Conservation (phyloP, 2,329 filamentous ascomycete species). For the Thelonectria olida region DNA sequence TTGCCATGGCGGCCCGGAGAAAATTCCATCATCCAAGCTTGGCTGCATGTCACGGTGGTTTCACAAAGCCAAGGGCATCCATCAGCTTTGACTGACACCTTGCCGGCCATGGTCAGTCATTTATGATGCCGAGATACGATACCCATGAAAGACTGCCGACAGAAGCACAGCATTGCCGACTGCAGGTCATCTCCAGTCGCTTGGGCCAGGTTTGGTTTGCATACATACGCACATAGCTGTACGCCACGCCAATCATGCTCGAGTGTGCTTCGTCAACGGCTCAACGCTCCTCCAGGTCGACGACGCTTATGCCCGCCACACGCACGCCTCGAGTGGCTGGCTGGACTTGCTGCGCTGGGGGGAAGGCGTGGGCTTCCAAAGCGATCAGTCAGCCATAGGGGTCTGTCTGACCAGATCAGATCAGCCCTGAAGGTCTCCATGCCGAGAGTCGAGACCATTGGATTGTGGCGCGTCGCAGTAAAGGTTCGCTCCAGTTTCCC, state of each 20-base stretch:
- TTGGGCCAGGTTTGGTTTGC: neutral
- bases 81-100: no score
- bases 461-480: neutral
- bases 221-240: no score
- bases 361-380: no score
- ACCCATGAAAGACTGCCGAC: no score
- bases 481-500: neutral
- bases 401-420: neutral
- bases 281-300: no score
- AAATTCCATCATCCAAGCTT: neutral
- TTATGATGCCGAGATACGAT: no score
- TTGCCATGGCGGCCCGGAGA: neutral
- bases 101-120: no score
- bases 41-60: neutral
- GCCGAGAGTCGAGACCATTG: neutral
- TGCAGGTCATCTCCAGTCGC: neutral
- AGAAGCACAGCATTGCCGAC: neutral
- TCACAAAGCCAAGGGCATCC: no score
- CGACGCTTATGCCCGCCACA: no score
- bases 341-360: no score
- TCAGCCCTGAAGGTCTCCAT: neutral
- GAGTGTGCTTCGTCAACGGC: neutral
- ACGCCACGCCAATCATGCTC: neutral
- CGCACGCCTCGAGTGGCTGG: no score
- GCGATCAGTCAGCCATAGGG: no score